Evolutionary conservation across 2,329 filamentous ascomycete species (phyloP).

Genomic region (Colletotrichum noveboracense): DNA sequence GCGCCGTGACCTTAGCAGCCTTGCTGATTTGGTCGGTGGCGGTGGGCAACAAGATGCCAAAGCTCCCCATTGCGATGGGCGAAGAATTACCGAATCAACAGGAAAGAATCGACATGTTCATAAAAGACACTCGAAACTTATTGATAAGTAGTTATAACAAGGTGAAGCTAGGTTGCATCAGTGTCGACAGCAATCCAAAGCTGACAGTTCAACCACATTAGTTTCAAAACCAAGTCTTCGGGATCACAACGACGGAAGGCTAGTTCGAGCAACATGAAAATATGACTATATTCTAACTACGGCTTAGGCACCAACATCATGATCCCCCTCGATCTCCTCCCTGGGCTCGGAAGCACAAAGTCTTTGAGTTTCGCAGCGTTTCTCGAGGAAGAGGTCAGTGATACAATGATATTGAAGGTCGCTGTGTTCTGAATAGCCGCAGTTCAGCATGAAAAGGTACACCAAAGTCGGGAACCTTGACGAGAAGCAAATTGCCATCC

Average conservation of each 20-base stretch:
- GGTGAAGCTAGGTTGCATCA: background rate
- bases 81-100: background rate
- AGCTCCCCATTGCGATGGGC: background rate
- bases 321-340: background rate
- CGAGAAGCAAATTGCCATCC: background rate
- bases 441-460: background rate
- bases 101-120: background rate
- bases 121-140: background rate
- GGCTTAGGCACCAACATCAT: background rate
- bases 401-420: background rate
- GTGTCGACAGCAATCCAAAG: background rate
- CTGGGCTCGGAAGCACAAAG: background rate
- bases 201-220: background rate
- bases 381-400: background rate
- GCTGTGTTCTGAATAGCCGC: background rate
- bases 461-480: background rate
- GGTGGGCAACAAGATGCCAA: background rate
- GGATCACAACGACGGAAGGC: background rate
- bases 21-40: background rate
- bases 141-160: background rate
- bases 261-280: background rate
- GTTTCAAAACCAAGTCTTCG: background rate
- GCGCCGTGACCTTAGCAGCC: background rate
- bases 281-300: background rate
- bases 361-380: background rate